phyloP scores from a whole-genome alignment of 116 monocot species.

The Thalassia testudinum region DNA sequence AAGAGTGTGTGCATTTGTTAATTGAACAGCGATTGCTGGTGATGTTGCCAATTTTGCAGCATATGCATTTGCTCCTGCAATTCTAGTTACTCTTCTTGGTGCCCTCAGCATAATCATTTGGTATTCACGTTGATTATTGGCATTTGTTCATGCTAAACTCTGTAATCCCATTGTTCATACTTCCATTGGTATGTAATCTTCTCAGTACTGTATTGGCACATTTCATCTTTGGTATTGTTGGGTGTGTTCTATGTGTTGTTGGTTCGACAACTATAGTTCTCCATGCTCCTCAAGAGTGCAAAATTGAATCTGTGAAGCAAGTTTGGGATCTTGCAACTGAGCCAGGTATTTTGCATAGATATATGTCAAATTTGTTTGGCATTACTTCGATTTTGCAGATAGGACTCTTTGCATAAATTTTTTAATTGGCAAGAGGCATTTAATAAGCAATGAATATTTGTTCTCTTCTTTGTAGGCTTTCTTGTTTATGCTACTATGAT shows the following conservation, averaged over 20 bases:
- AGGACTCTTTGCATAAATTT: too few relatives aligned
- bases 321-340: constrained; percentile 68
- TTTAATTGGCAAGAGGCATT: too few relatives aligned
- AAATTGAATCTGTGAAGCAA: constrained; percentile 47
- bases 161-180: background rate
- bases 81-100: constrained; percentile 63
- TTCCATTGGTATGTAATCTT: background rate
- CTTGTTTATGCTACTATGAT: constrained; percentile 57
- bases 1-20: too few relatives aligned
- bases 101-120: constrained; percentile 77
- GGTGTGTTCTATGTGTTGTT: constrained; percentile 59
- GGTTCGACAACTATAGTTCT: constrained; percentile 64
- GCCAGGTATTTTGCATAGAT: constrained; percentile 28
- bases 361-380: too few relatives aligned
- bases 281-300: constrained; percentile 58
- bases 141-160: background rate
- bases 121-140: background rate
- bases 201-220: constrained; percentile 67
- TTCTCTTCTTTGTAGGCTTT: constrained; percentile 46
- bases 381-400: too few relatives aligned
- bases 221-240: constrained; percentile 57
- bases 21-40: constrained; percentile 52
- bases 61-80: constrained; percentile 65
- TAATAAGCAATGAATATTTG: too few relatives aligned
- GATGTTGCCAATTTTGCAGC: constrained; percentile 14